phyloP scores from a whole-genome alignment of 176 grass and related monocot genomes.

The Triticum dicoccoides region DNA sequence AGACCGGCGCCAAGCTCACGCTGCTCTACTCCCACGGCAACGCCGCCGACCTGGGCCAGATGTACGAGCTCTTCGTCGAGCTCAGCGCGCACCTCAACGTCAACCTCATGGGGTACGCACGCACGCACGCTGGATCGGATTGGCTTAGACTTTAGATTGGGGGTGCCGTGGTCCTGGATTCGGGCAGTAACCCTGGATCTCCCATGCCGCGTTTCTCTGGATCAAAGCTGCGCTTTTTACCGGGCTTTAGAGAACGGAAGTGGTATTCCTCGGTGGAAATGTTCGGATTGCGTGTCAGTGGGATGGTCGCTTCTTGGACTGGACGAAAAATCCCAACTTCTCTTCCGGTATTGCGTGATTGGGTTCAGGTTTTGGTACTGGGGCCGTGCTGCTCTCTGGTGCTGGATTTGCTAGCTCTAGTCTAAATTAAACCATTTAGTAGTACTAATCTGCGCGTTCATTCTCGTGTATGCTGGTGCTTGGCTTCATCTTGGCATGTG shows the following conservation, averaged over 20 bases:
- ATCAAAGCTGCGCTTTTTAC: constrained; percentile 21
- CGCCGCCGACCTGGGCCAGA: constrained; percentile 93
- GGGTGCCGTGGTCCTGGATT: background rate
- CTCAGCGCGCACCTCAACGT: constrained; percentile 89
- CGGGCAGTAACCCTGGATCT: constrained; percentile 9
- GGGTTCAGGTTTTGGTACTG: background rate
- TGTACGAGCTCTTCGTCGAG: constrained; percentile 96
- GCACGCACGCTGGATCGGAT: background rate
- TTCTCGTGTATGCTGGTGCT: background rate
- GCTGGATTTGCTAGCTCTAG: constrained; percentile 3
- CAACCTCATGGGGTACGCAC: constrained; percentile 90
- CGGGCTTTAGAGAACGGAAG: background rate
- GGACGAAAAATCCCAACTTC: background rate
- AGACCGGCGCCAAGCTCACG: constrained; percentile 64
- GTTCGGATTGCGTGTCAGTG: constrained; percentile 17
- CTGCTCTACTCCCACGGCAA: constrained; percentile 98
- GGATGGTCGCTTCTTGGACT: constrained; percentile 1
- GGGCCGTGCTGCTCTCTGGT: background rate
- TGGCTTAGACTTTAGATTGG: background rate
- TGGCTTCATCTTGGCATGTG: background rate
- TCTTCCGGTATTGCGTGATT: background rate
- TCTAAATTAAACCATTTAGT: background rate
- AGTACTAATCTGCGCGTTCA: background rate
- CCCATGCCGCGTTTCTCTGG: background rate
- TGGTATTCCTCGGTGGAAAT: background rate